These are phyloP conservation scores for Paecilomyces formosus DNA, from an alignment of 2,329 filamentous ascomycete species.

Conservation along the genomic window DNA sequence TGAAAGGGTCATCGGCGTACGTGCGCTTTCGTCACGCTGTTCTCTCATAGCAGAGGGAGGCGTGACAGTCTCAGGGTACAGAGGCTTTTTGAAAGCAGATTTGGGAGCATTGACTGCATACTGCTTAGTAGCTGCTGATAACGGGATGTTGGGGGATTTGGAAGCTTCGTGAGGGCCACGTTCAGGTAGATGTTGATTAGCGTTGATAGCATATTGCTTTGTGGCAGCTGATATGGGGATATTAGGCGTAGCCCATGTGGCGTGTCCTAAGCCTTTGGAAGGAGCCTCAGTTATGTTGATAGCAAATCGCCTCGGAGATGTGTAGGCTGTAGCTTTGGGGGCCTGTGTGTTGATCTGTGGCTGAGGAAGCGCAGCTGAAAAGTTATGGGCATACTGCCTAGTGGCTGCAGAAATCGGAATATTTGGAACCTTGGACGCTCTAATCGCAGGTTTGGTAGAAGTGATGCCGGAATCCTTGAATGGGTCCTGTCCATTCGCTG, in stretches of 20 bases:
- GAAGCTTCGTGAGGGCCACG: neutral
- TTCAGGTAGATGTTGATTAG: constrained; percentile 1
- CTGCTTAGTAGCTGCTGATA: constrained; percentile 9
- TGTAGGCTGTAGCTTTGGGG: neutral
- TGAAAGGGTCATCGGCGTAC: neutral
- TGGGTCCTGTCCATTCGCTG: neutral
- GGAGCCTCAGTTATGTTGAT: neutral
- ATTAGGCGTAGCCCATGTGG: neutral
- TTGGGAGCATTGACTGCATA: constrained; percentile 4
- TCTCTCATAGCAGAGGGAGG: neutral
- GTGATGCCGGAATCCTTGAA: neutral
- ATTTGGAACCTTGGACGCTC: neutral
- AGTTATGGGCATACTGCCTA: neutral
- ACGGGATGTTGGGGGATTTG: constrained; percentile 4
- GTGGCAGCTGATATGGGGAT: constrained; percentile 1
- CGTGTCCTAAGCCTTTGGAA: neutral
- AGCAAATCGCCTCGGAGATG: neutral
- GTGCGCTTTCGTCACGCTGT: neutral
- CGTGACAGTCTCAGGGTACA: neutral
- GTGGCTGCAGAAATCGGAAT: neutral
- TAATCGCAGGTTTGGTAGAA: neutral
- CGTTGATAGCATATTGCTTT: neutral
- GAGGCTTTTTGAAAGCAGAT: neutral
- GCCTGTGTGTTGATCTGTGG: neutral
- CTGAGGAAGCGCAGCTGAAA: neutral